These are phyloP conservation scores for Elongisporangium undulatum DNA, from an alignment of 352 stramenopile genomes.

Conservation along the genomic window DNA sequence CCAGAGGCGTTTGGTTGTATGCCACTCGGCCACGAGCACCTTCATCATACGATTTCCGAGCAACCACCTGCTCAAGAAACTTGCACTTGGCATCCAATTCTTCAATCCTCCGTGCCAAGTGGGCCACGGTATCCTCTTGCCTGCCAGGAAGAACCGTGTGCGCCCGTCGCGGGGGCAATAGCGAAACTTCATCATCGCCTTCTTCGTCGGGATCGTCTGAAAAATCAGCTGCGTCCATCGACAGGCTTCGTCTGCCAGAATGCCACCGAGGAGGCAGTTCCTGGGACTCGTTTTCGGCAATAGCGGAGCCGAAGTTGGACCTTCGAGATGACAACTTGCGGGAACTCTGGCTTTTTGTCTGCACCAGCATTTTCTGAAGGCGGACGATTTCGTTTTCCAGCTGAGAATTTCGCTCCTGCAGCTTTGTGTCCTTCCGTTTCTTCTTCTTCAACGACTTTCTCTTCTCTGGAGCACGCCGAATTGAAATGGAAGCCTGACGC, in stretches of 20 bases:
- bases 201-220: conserved; percentile 35
- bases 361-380: conserved; percentile 66
- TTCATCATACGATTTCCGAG: conserved; percentile 44
- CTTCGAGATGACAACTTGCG: background rate
- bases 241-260: conserved; percentile 35
- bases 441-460: conserved; percentile 8
- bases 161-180: conserved; percentile 44
- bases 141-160: conserved; percentile 46
- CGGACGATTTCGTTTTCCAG: conserved; percentile 71
- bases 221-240: conserved; percentile 31
- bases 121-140: conserved; percentile 54
- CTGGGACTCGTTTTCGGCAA: background rate
- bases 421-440: conserved; percentile 10
- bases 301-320: background rate
- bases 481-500: conserved; percentile 4
- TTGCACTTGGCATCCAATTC: conserved; percentile 80
- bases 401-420: conserved; percentile 37
- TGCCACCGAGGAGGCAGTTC: conserved; percentile 8
- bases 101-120: conserved; percentile 64
- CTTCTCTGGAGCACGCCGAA: conserved; percentile 3
- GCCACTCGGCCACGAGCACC: conserved; percentile 1
- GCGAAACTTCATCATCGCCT: conserved; percentile 33
- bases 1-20: conserved; percentile 3
- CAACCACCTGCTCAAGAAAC: conserved; percentile 69
- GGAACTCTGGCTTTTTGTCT: conserved; percentile 13